Percentiles rank a stretch among this genome's conserved stretches.
Evolutionary conservation across 2,329 filamentous ascomycete species (phyloP).

Genomic region (Curvularia eragrostidis): DNA sequence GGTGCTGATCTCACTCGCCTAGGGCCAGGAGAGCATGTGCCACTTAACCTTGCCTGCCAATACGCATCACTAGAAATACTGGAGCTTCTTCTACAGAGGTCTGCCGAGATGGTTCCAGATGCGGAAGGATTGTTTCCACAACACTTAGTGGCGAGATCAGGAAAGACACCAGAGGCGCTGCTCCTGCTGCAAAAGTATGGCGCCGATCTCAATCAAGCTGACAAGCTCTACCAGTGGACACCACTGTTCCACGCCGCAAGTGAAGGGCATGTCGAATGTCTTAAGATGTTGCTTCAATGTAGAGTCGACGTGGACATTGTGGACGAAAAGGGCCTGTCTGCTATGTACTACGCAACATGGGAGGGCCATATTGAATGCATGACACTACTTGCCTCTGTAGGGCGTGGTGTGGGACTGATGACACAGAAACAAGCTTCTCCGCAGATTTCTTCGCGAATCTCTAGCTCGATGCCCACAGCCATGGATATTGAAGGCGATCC

Average conservation of each 20-base stretch:
- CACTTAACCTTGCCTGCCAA: constrained; percentile 92
- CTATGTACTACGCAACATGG: constrained; percentile 99
- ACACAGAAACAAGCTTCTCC: constrained; percentile 46
- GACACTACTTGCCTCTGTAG: constrained; percentile 74
- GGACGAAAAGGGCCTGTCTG: constrained; percentile 91
- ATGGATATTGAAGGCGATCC: constrained; percentile 72
- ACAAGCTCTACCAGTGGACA: constrained; percentile 98
- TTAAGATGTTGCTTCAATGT: constrained; percentile 80
- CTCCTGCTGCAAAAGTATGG: constrained; percentile 83
- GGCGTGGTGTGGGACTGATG: constrained; percentile 42
- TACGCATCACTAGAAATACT: constrained; percentile 87
- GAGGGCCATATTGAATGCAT: constrained; percentile 96
- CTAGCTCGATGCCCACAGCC: constrained; percentile 48
- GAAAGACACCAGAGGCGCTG: constrained; percentile 79
- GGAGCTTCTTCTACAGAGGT: constrained; percentile 79
- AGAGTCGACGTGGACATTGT: constrained; percentile 79
- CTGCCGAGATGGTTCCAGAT: constrained; percentile 85
- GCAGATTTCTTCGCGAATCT: constrained; percentile 52
- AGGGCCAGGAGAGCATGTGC: constrained; percentile 89
- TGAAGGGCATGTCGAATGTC: constrained; percentile 89
- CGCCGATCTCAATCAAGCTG: constrained; percentile 87
- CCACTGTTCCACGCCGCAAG: constrained; percentile 95
- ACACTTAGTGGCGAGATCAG: constrained; percentile 90
- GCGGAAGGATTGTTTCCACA: constrained; percentile 97
- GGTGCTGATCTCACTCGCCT: constrained; percentile 86